Evolutionary conservation across 148 eudicot genomes (phyloP), one percentile per base, ranked within the genome.

Genomic region (Fagopyrum homotropicum): DNA sequence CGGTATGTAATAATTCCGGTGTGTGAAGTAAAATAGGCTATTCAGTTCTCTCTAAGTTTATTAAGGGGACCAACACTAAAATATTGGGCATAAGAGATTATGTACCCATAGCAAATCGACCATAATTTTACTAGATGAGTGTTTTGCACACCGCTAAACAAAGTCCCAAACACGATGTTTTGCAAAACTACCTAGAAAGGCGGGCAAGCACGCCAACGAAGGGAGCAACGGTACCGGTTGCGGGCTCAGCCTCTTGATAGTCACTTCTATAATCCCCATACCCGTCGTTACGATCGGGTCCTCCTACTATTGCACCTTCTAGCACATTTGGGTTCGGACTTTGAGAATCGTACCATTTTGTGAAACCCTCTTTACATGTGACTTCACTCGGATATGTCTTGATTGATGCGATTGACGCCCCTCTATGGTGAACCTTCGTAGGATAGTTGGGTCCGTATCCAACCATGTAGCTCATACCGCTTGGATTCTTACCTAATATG

Each of bases 241-340:
- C 85, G 1, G 89, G 72, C 75, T 88, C 89, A 46, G 79, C 77
- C 69, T 77, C 68, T 73, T 80, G 59, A 46, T 46, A 88, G 52
- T 84, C 72, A 9, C 16, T 50, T 59, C 91, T 79, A 5, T 61
- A 64, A 68, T 88, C 91, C 9, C 2, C 47, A 49, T 81, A 88
- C 6, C 77, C 60, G 43, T 88, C 91, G 17, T 40, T 78, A 6
- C 55, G 63, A 56, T 82, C 88, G 4, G 91, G 91, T 4, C 91
- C 91, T 1, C 91, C 91, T 4, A 88, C 91, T 9, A 88, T 68
- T 9, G 86, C 84, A 19, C 91, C 89, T 0, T 46, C 77, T 12
- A 88, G 63, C 11, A 84, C 80, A 79, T 88, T 86, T 6, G 91
- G 91, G 79, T 88, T 81, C 0, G 79, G 80, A 22, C 75, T 69